A percentile compares a stretch with the other conserved stretches of the same genome.
These are phyloP conservation scores for Eudorina sp. DNA, from an alignment of 139 green algal genomes.

Conservation along the genomic window DNA sequence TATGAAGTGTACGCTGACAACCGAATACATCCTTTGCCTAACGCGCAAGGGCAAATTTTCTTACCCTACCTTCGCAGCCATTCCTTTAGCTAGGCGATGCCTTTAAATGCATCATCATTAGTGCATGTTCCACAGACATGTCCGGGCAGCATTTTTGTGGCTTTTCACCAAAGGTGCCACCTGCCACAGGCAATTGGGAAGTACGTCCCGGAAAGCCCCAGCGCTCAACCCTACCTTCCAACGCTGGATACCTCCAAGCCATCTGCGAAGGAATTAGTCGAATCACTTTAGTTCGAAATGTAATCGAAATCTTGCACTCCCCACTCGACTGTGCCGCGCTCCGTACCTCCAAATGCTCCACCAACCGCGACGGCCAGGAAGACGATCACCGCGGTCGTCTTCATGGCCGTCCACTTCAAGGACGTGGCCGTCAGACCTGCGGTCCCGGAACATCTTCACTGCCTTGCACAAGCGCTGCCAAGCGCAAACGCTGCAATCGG, in stretches of 20 bases:
- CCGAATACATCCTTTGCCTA: too few species aligned
- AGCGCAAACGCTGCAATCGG: not conserved
- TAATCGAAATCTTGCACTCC: not conserved
- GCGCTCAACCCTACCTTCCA: not conserved
- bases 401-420: not conserved
- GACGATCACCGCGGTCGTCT: slow-evolving; percentile 23
- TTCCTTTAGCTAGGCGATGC: too few species aligned
- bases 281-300: not conserved
- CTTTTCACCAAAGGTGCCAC: too few species aligned
- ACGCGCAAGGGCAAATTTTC: too few species aligned
- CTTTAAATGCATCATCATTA: too few species aligned
- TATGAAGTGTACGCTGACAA: too few species aligned
- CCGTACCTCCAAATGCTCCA: not conserved
- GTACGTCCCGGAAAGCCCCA: not conserved
- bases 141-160: too few species aligned
- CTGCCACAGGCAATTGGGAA: too few species aligned
- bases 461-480: too few species aligned
- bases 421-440: not conserved
- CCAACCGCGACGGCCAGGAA: slow-evolving; percentile 24
- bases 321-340: too few species aligned
- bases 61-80: too few species aligned
- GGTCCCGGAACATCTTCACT: not conserved
- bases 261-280: not conserved
- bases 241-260: not conserved
- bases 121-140: too few species aligned